phyloP scores from a whole-genome alignment of 2,329 filamentous ascomycete species.

The Botrytis porri region DNA sequence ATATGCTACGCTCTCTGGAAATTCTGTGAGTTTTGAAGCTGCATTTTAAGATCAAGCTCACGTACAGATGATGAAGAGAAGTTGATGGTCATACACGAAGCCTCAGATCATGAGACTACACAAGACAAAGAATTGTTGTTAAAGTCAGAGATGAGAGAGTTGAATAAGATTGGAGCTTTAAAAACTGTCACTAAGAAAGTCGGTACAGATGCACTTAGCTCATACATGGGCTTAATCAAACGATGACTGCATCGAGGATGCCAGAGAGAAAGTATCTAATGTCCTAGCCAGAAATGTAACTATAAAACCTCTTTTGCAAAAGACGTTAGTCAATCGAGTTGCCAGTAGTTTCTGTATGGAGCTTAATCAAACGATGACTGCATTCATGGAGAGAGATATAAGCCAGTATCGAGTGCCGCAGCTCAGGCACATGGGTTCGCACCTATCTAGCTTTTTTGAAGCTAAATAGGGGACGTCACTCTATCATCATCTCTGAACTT shows the following conservation, averaged over 20 bases:
- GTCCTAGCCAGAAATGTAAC: neutral
- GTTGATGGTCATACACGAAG: neutral
- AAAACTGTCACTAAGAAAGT: neutral
- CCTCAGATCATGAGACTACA: neutral
- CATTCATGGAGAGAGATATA: neutral
- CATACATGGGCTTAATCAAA: neutral
- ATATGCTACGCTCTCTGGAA: too few relatives aligned
- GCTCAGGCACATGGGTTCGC: neutral
- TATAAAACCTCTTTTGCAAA: neutral
- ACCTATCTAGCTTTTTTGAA: neutral
- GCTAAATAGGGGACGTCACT: neutral
- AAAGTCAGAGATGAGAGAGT: neutral
- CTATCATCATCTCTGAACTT: neutral
- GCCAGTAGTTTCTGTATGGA: neutral
- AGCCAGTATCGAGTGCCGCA: neutral
- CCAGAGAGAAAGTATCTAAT: neutral
- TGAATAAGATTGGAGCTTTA: neutral
- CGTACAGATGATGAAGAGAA: neutral
- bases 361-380: neutral
- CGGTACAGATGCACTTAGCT: neutral
- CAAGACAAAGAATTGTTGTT: neutral
- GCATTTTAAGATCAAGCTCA: neutral
- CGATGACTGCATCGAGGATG: neutral
- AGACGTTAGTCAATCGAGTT: neutral
- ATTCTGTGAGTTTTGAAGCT: neutral